Evolutionary conservation across 345 rosid genomes (phyloP).

Genomic region (Hibiscus tridactylites): DNA sequence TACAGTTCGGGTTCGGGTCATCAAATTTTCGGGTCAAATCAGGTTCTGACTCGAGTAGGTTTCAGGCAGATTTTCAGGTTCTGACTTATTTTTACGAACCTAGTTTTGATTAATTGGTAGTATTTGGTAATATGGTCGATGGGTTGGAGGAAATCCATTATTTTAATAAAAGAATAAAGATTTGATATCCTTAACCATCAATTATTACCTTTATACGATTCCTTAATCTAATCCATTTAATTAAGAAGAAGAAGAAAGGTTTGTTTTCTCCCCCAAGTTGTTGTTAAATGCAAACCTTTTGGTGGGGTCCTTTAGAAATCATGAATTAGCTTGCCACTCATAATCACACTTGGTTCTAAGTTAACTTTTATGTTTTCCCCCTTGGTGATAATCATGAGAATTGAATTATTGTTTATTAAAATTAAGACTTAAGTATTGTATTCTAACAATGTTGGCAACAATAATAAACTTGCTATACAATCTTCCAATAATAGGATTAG

Average conservation of each 20-base stretch:
- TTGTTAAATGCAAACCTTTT: conserved; percentile 6
- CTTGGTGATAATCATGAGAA: not conserved
- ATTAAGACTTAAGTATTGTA: not conserved
- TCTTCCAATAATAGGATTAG: not conserved
- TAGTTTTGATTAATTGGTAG: not conserved
- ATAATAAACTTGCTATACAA: no score
- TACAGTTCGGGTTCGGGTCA: no score
- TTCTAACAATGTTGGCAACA: not conserved
- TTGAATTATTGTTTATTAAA: not conserved
- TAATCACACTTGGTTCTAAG: conserved; percentile 25
- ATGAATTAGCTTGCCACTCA: conserved; percentile 38
- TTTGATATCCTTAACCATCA: not conserved
- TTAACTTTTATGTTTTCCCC: conserved; percentile 9
- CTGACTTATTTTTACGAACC: no score
- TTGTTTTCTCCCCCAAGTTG: not conserved
- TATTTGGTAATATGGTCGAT: not conserved
- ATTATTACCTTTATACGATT: not conserved
- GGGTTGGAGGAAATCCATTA: not conserved
- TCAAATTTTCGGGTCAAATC: no score
- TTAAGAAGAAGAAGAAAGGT: not conserved
- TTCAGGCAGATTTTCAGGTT: no score
- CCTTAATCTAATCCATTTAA: conserved; percentile 9
- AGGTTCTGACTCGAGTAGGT: no score
- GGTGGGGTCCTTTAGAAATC: conserved; percentile 30
- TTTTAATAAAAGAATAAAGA: not conserved